Conservation (phyloP, 805 yeast genomes). For the Blastobotrys chiropterorum region DNA sequence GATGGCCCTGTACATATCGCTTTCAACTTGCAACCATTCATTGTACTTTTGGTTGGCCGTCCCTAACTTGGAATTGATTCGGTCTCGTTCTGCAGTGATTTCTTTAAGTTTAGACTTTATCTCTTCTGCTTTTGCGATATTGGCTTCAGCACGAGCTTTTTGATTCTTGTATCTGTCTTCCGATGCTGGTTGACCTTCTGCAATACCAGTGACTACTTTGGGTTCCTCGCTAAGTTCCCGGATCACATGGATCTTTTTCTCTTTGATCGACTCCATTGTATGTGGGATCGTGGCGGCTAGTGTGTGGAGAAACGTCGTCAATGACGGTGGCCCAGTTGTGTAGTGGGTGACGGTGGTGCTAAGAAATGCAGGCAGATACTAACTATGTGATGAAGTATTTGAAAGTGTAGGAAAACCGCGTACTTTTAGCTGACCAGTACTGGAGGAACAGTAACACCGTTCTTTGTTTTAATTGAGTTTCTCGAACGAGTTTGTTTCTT, state of each 20-base stretch:
- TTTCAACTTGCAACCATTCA: conserved; percentile 34
- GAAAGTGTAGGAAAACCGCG: too few species aligned
- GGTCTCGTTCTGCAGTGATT: conserved; percentile 19
- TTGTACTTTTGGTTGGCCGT: conserved; percentile 23
- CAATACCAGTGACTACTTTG: conserved; percentile 27
- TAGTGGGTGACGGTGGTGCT: too few species aligned
- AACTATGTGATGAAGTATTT: too few species aligned
- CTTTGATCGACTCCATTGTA: background rate
- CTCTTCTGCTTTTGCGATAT: conserved; percentile 21
- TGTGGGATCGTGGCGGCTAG: background rate
- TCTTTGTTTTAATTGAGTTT: too few species aligned
- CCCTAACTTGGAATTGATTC: conserved; percentile 9
- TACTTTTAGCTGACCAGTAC: too few species aligned
- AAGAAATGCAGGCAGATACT: too few species aligned
- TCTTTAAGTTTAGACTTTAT: conserved; percentile 26
- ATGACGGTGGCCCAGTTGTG: too few species aligned
- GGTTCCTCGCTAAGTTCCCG: conserved; percentile 18
- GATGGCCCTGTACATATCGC: conserved; percentile 30
- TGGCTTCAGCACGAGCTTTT: conserved; percentile 24
- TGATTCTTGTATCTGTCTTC: conserved; percentile 23
- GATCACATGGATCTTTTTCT: conserved; percentile 21
- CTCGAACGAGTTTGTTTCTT: too few species aligned
- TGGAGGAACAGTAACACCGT: too few species aligned
- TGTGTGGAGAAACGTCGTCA: background rate
- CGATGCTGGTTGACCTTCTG: conserved; percentile 22